A percentile compares a stretch with the other conserved stretches of the same genome.
These are phyloP conservation scores for Cyclanthera cordifolia DNA, from an alignment of 306 rosid species.

Conservation along the genomic window DNA sequence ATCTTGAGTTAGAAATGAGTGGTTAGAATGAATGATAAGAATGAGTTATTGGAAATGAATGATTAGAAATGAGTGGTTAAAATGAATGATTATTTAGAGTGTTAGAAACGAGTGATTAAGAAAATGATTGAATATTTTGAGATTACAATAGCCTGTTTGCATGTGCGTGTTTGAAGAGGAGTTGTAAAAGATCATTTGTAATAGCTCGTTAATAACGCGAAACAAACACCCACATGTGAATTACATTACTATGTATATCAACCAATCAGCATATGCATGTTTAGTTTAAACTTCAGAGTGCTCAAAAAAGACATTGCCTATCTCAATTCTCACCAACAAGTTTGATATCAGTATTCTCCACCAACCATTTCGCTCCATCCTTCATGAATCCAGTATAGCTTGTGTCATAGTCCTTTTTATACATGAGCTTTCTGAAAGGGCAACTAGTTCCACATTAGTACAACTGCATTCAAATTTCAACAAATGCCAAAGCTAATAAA, in stretches of 20 bases:
- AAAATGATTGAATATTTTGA: no score
- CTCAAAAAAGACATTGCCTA: background rate
- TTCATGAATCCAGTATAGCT: constrained; percentile 63
- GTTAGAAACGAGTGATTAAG: no score
- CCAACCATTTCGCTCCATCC: constrained; percentile 91
- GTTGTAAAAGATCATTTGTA: no score
- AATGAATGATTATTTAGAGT: no score
- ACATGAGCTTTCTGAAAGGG: constrained; percentile 68
- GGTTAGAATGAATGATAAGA: no score
- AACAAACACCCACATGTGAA: no score
- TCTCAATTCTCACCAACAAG: constrained; percentile 50
- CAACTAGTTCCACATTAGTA: constrained; percentile 19
- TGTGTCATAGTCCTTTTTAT: constrained; percentile 46
- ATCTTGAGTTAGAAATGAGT: no score
- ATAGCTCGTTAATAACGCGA: no score
- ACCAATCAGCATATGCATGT: background rate
- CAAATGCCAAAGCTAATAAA: background rate
- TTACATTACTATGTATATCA: background rate
- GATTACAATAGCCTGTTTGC: no score
- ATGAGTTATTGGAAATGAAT: no score
- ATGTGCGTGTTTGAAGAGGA: no score
- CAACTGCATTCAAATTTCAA: background rate
- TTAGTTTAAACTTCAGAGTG: background rate
- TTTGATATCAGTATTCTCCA: constrained; percentile 77
- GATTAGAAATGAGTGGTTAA: no score